phyloP scores from a whole-genome alignment of 1,139 yeast genomes.

The Saccharomyces hybrid region DNA sequence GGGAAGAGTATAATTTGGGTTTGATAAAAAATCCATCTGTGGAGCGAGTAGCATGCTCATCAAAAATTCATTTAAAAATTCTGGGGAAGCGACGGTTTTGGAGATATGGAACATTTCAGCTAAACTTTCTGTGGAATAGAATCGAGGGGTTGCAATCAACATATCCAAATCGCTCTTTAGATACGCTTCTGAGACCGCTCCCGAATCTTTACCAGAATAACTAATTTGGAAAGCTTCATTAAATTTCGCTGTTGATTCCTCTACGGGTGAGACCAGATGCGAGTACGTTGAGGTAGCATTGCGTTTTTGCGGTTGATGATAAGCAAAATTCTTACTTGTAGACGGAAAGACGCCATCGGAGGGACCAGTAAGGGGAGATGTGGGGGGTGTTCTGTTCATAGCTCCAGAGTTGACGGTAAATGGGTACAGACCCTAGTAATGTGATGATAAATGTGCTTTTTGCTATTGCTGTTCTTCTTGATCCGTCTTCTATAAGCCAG shows the following conservation, averaged over 20 bases:
- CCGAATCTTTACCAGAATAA: not conserved
- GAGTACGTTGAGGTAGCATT: not conserved
- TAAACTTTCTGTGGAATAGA: not conserved
- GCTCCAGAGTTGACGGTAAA: not conserved
- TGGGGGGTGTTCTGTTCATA: not conserved
- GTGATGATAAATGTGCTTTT: not conserved
- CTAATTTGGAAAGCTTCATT: not conserved
- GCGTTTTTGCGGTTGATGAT: not conserved
- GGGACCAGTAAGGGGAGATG: not conserved
- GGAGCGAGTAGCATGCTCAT: not conserved
- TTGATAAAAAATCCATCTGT: not conserved
- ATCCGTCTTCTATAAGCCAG: not conserved
- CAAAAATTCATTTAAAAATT: not conserved
- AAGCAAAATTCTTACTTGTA: not conserved
- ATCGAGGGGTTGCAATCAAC: not conserved
- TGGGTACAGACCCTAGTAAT: no score
- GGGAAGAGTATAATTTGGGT: not conserved
- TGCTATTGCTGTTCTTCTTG: not conserved
- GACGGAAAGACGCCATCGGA: not conserved
- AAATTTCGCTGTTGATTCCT: not conserved
- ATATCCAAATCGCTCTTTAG: not conserved
- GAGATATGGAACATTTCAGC: not conserved
- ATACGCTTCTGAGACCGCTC: not conserved
- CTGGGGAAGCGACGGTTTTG: not conserved
- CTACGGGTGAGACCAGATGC: not conserved